Base-by-base conservation (phyloP, 2,329 filamentous ascomycete species). In the Triangularia setosa region DNA sequence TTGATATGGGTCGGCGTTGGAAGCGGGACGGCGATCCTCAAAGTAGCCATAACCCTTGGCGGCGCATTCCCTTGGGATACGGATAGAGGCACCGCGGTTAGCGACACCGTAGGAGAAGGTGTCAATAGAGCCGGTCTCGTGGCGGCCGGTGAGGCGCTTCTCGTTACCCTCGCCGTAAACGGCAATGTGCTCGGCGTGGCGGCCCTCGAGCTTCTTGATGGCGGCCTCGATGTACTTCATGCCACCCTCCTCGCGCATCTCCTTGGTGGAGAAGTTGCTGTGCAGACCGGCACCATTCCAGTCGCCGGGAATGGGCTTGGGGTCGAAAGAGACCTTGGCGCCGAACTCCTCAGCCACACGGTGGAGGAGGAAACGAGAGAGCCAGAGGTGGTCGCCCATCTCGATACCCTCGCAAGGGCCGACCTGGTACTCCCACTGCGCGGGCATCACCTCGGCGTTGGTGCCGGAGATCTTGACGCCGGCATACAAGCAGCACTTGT, bases 341-440 rank as follows among this genome's bases (percentile, higher is more conserved):
- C 94, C 95, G 75, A 97, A 97, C 75, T 98, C 94, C 79, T 99
- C 95, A 61, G 94, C 91, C 66, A 98, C 91, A 44, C 73, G 71
- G 69, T 91, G 86, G 70, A 96, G 90, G 73, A 96, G 84, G 87
- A 93, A 96, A 70, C 92, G 90, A 69, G 91, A 91, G 74, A 97
- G 84, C 95, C 94, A 98, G 74, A 99, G 92, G 76, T 98, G 89
- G 79, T 99, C 95, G 79, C 95, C 95, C 85, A 98, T 90, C 77
- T 89, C 83, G 73, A 97, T 97, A 69, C 93, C 94, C 62, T 83
- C 79, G 80, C 92, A 96, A 69, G 94, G 94, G 64, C 94, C 94
- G 73, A 97, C 91, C 78, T 97, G 94, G 88, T 92, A 97, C 79
- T 98, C 94, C 94, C 94, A 98, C 81, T 97, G 94, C 66, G 91